Base-by-base conservation (phyloP, 805 yeast genomes). In the Helenozyma rhizophorensis region DNA sequence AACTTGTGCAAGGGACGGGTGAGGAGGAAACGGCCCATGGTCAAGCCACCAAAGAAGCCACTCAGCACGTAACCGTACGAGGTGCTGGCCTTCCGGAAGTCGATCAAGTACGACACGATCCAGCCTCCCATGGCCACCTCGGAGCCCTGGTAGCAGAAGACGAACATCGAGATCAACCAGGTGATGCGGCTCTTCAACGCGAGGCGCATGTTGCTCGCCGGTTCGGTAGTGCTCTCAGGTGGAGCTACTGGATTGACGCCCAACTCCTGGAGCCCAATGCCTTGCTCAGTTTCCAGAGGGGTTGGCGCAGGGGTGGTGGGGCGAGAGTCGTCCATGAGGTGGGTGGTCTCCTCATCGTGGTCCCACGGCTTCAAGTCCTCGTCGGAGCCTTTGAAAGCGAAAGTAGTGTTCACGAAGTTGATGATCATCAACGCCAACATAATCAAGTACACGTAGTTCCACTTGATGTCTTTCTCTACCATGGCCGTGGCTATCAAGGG, bases 11-110 rank as follows among this genome's bases (percentile, higher is more conserved):
- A 27, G 6, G 43, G 37, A 7, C 46, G 37, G n/a, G 55, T 51
- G 29, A 48, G 23, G 15, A 34, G 27, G 14, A 48, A 37, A 10
- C 55, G 27, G 3, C 54, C 55, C 5, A 51, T 18, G 2, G 53
- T 51, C n/a, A 51, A 38, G n/a, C 55, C 54, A 1, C 48, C 50
- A 51, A 52, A 51, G 35, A 48, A 50, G 0, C 54, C 55, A 24
- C 49, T 44, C 42, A 47, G 48, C 12, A 48, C 53, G 26, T 51
- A 50, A 1, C 54, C 54, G 17, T 39, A 42, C 2, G 45, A 37
- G n/a, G 34, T 39, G 12, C 21, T 34, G 9, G 48, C 44, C 26
- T 42, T 39, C 9, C 53, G 40, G 29, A 46, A 51, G 23, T 45
- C 55, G 15, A 50, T 37, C 27, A 51, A 41, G 25, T 45, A 51